Evolutionary conservation across 495 filamentous ascomycete genomes (phyloP), one percentile per base, ranked within the genome.

Genomic region (Ramalina intermedia): DNA sequence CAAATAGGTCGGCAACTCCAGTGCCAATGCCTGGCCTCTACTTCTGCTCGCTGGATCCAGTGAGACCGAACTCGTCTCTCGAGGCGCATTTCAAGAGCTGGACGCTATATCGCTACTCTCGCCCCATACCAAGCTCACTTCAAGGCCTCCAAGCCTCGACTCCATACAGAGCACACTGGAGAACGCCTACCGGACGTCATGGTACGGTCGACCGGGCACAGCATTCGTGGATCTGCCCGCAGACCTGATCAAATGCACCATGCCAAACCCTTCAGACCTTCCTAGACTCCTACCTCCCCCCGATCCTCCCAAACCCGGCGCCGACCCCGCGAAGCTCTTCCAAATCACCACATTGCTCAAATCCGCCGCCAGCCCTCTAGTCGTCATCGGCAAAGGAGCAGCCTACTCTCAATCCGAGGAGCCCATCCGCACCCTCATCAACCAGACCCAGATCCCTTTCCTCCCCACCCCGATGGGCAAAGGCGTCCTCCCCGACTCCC

Each of bases 381-480:
- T 82, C 7, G 62, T 82, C 6, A 58, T 82, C 48, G 78, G 79
- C 9, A 81, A 82, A 48, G 79, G 78, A 2, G 75, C 78, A 1
- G 75, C 76, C 23, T 80, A 78, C 52, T 72, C 74, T 13, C 65
- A 66, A 29, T 71, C 78, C 2, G 77, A 80, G 51, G 18, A 27
- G 1, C 58, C 55, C 6, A 70, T 81, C 16, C 58, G 66, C 21
- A 46, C 59, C 7, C 64, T 82, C n/a, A 66, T 82, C 37, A 48
- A 63, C 46, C 56, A 66, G 38, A 71, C 74, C 3, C 57, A 70
- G 16, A 65, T 82, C 5, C 77, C 74, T 3, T 81, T 81, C 59
- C 61, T 82, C 3, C 75, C 78, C 0, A 78, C 73, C 1, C 79
- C 79, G 4, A 81, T 81, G 71, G 78, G 76, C 7, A 81, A 81